These are phyloP conservation scores for Puccinia novopanici DNA, from an alignment of 1,284 basidiomycete species.

Conservation along the genomic window DNA sequence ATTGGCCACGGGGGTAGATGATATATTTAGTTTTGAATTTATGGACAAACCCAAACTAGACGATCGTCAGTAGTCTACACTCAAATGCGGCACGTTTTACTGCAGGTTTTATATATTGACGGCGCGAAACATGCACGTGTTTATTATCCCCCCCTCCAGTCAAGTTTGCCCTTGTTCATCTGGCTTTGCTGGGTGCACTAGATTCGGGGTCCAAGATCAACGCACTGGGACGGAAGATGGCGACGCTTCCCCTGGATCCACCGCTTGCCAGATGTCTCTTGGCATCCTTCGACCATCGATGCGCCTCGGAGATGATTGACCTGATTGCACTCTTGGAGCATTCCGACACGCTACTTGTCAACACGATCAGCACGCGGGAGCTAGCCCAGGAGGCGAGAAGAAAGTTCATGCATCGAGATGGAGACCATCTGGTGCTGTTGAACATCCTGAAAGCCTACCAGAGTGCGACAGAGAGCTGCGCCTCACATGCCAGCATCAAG, in stretches of 20 bases:
- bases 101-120: neutral
- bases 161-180: conserved; percentile 70
- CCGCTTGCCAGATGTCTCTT: conserved; percentile 74
- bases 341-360: conserved; percentile 64
- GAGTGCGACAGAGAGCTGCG: conserved; percentile 61
- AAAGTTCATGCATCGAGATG: conserved; percentile 57
- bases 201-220: conserved; percentile 68
- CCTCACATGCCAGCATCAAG: conserved; percentile 49
- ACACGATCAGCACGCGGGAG: conserved; percentile 53
- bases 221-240: conserved; percentile 73
- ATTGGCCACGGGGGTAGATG: conserved; percentile 65
- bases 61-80: conserved; percentile 64
- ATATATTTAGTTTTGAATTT: conserved; percentile 75
- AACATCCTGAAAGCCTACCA: conserved; percentile 59
- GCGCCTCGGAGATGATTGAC: conserved; percentile 73
- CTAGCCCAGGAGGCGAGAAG: conserved; percentile 65
- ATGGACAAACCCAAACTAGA: conserved; percentile 78
- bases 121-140: neutral
- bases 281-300: conserved; percentile 71
- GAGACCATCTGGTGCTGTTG: conserved; percentile 57
- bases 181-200: conserved; percentile 75
- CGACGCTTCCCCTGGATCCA: conserved; percentile 79
- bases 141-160: conserved; percentile 61
- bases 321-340: conserved; percentile 74
- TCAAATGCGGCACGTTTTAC: neutral